These are phyloP conservation scores for Lunularia cruciata DNA, from an alignment of 225 moss, liverwort and hornwort genomes.

Conservation along the genomic window DNA sequence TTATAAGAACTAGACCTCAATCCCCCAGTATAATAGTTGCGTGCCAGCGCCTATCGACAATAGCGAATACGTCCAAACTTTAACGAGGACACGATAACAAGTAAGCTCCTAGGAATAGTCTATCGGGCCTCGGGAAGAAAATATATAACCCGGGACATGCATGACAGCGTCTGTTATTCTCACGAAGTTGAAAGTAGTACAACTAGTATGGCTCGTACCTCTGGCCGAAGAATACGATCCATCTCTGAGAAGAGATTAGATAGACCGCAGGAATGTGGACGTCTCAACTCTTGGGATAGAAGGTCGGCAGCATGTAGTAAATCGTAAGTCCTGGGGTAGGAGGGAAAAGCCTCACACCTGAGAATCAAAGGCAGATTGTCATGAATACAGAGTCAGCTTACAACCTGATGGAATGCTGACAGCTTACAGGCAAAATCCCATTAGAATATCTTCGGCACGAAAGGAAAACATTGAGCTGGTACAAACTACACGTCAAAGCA, in stretches of 20 bases:
- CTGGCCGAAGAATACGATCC: constrained; percentile 50
- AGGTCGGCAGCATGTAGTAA: constrained; percentile 42
- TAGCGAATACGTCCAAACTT: too few species aligned
- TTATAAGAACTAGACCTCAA: too few species aligned
- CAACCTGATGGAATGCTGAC: neutral
- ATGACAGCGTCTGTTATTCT: too few species aligned
- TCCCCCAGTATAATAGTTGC: too few species aligned
- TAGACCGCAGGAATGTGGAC: constrained; percentile 38
- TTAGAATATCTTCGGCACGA: neutral
- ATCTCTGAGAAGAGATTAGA: constrained; percentile 44
- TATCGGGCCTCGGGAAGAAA: too few species aligned
- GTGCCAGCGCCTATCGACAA: too few species aligned
- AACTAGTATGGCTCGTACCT: constrained; percentile 29
- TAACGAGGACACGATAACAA: too few species aligned
- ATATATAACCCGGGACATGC: too few species aligned
- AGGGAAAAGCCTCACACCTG: constrained; percentile 53
- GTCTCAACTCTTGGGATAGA: constrained; percentile 43
- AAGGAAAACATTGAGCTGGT: too few species aligned
- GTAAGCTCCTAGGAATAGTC: too few species aligned
- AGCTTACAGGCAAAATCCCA: neutral
- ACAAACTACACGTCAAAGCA: neutral
- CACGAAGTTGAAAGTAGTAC: too few species aligned
- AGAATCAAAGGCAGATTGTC: neutral
- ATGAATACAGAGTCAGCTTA: too few species aligned
- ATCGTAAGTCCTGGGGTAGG: constrained; percentile 53